Evolutionary conservation across 331 rosid species (phyloP).

Genomic region (Prunus yedoensis): DNA sequence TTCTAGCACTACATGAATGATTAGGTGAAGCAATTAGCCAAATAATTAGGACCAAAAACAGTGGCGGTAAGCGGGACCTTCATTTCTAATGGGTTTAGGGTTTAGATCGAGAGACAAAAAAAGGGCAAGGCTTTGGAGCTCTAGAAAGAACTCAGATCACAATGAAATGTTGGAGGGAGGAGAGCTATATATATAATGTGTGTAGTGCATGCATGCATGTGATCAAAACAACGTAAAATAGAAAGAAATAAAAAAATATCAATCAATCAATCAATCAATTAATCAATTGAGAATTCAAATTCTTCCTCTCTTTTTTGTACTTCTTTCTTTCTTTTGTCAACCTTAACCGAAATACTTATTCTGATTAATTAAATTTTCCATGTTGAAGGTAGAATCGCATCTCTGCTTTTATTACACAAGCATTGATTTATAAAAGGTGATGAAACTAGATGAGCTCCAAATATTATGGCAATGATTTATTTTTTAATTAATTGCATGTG

Average conservation of each 20-base stretch:
- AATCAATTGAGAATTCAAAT: not conserved
- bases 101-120: too few relatives aligned
- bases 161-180: too few relatives aligned
- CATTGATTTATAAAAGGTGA: not conserved
- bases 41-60: not conserved
- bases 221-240: too few relatives aligned
- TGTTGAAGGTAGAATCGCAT: not conserved
- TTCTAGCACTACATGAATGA: not conserved
- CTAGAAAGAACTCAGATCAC: too few relatives aligned
- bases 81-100: not conserved
- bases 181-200: too few relatives aligned
- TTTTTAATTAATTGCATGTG: too few relatives aligned
- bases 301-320: not conserved
- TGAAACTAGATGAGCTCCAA: not conserved
- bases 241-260: too few relatives aligned
- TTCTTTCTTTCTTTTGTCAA: not conserved
- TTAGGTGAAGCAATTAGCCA: not conserved
- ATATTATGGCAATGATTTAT: too few relatives aligned
- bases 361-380: not conserved
- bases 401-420: not conserved
- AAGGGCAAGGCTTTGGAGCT: too few relatives aligned
- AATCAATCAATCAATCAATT: too few relatives aligned
- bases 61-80: not conserved
- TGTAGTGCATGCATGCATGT: too few relatives aligned
- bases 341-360: not conserved